Percentiles rank a stretch among this genome's conserved stretches.
These are phyloP conservation scores for Phytophthora colocasiae DNA, from an alignment of 352 stramenopile species.

Conservation along the genomic window DNA sequence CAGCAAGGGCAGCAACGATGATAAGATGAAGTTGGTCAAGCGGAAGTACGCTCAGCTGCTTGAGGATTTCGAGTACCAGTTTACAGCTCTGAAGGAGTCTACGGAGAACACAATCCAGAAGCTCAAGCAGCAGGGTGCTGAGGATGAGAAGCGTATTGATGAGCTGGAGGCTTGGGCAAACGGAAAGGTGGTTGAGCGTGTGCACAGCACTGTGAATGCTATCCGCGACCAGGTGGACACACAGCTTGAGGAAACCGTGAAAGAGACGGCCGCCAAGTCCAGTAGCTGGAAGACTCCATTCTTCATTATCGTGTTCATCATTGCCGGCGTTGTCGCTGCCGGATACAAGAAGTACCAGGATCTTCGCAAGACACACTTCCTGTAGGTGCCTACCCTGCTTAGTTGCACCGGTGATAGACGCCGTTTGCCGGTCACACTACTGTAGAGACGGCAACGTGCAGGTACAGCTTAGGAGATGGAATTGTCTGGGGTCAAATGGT, in stretches of 20 bases:
- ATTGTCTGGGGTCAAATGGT: slow-evolving; percentile 31
- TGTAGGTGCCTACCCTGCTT: slow-evolving; percentile 46
- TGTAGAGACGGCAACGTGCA: slow-evolving; percentile 32
- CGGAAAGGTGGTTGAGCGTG: slow-evolving; percentile 61
- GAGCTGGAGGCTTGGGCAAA: slow-evolving; percentile 79
- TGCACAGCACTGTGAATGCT: slow-evolving; percentile 60
- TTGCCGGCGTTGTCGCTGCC: slow-evolving; percentile 59
- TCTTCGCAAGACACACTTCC: slow-evolving; percentile 87
- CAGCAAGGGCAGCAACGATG: slow-evolving; percentile 60
- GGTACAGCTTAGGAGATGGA: slow-evolving; percentile 25
- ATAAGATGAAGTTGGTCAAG: slow-evolving; percentile 74
- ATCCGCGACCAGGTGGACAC: slow-evolving; percentile 76
- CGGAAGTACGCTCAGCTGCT: slow-evolving; percentile 82
- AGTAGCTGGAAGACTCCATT: slow-evolving; percentile 87
- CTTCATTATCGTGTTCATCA: slow-evolving; percentile 76
- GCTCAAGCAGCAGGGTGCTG: slow-evolving; percentile 69
- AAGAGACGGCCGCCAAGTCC: slow-evolving; percentile 76
- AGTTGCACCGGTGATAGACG: slow-evolving; percentile 28
- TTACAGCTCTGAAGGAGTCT: slow-evolving; percentile 83
- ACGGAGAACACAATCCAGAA: slow-evolving; percentile 87
- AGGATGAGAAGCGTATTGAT: slow-evolving; percentile 73
- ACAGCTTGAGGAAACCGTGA: slow-evolving; percentile 72
- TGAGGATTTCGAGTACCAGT: slow-evolving; percentile 88
- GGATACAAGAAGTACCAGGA: slow-evolving; percentile 92
- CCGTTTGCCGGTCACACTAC: slow-evolving; percentile 27